Conservation (phyloP, 352 stramenopile species). For the Pythium utonaiense region DNA sequence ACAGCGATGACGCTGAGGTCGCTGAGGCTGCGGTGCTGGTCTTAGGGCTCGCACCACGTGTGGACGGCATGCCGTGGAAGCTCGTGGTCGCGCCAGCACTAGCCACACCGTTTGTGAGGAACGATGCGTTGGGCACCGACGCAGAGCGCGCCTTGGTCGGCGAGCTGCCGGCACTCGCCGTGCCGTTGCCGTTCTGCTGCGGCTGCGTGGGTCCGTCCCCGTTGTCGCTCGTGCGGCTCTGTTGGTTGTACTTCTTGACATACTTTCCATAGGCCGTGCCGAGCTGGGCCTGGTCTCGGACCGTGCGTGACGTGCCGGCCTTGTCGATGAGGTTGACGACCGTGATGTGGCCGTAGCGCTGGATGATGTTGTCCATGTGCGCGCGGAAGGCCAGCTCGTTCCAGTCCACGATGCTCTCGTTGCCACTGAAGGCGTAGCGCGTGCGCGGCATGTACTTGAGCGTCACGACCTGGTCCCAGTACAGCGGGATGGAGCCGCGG, state of each 20-base stretch:
- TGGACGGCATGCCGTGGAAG: slow-evolving; percentile 5
- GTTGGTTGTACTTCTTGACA: slow-evolving; percentile 82
- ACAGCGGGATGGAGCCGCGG: slow-evolving; percentile 93
- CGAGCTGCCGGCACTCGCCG: slow-evolving; percentile 27
- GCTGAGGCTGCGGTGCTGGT: background rate
- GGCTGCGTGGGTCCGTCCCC: background rate
- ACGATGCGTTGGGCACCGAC: slow-evolving; percentile 16
- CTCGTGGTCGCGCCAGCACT: background rate
- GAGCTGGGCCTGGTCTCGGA: slow-evolving; percentile 88
- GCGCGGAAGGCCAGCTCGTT: slow-evolving; percentile 67
- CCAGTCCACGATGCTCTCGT: slow-evolving; percentile 64
- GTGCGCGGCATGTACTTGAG: slow-evolving; percentile 92
- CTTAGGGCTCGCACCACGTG: background rate
- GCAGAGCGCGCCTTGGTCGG: slow-evolving; percentile 26
- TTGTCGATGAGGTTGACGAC: slow-evolving; percentile 95
- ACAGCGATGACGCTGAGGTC: slow-evolving; percentile 34
- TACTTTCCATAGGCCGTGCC: slow-evolving; percentile 85
- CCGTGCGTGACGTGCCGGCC: slow-evolving; percentile 57
- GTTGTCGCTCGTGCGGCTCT: slow-evolving; percentile 54
- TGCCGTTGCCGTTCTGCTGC: slow-evolving; percentile 2
- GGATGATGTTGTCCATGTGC: slow-evolving; percentile 69
- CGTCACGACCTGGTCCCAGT: slow-evolving; percentile 88
- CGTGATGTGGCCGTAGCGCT: slow-evolving; percentile 65
- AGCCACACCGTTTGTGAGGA: slow-evolving; percentile 2
- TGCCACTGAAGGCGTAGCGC: slow-evolving; percentile 57